These are phyloP conservation scores for Marasmius tenuissimus DNA, from an alignment of 1,284 basidiomycete genomes.

Conservation along the genomic window DNA sequence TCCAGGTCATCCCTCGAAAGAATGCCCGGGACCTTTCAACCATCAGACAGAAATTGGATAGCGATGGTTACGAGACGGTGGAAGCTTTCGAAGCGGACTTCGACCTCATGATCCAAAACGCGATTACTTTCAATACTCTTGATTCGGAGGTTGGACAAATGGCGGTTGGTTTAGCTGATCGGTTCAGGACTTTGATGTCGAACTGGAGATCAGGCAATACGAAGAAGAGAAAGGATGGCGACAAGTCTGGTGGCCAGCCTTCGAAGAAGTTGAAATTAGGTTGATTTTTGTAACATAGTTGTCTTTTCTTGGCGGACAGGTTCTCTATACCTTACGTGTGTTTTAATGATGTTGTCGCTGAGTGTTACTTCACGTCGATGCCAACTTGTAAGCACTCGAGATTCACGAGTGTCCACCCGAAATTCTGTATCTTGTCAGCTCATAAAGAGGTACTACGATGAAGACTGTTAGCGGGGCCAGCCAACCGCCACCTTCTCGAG, in stretches of 20 bases:
- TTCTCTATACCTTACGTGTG: not conserved
- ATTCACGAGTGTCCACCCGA: too few relatives aligned
- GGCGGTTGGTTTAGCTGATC: conserved; percentile 48
- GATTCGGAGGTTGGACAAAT: conserved; percentile 75
- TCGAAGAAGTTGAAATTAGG: conserved; percentile 64
- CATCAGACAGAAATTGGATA: conserved; percentile 82
- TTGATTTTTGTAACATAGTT: conserved; percentile 25
- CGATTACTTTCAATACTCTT: conserved; percentile 81
- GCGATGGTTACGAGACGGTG: conserved; percentile 78
- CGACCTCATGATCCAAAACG: conserved; percentile 84
- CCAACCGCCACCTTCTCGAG: too few relatives aligned
- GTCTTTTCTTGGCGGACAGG: not conserved
- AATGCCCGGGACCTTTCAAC: conserved; percentile 87
- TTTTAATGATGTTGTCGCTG: too few relatives aligned
- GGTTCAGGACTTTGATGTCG: conserved; percentile 52
- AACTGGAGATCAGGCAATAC: conserved; percentile 44
- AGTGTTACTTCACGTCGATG: too few relatives aligned
- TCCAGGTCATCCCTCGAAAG: conserved; percentile 77
- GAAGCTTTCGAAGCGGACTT: conserved; percentile 83
- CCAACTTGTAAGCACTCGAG: too few relatives aligned
- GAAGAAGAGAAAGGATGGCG: conserved; percentile 69
- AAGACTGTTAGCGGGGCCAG: too few relatives aligned
- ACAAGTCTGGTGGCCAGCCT: conserved; percentile 62
- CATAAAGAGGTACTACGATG: too few relatives aligned
- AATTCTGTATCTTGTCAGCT: too few relatives aligned